Conservation (phyloP, 768 basidiomycete species). For the Auricularia sp. region DNA sequence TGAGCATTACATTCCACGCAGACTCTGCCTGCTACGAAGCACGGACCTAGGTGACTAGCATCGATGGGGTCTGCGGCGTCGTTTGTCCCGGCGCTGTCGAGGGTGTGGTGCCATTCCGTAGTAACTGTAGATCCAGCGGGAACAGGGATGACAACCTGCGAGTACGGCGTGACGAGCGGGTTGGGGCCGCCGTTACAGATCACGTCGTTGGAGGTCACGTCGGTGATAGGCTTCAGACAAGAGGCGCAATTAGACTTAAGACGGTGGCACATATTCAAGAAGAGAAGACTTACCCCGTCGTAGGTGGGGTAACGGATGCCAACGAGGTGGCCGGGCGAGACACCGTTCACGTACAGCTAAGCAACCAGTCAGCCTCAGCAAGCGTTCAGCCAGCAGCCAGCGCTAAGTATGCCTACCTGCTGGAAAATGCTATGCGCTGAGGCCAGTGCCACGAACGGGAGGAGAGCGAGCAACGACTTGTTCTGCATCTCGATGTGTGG, state of each 20-base stretch:
- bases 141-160: constrained; percentile 31
- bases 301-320: constrained; percentile 34
- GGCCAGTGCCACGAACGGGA: constrained; percentile 15
- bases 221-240: constrained; percentile 36
- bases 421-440: constrained; percentile 47
- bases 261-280: not conserved
- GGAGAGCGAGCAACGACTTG: not conserved
- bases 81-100: constrained; percentile 32
- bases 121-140: constrained; percentile 44
- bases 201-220: constrained; percentile 41
- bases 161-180: constrained; percentile 21
- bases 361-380: constrained; percentile 8
- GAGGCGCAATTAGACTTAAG: not conserved
- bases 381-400: not conserved
- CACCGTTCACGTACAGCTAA: constrained; percentile 45
- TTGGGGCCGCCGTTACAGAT: constrained; percentile 56
- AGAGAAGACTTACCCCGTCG: constrained; percentile 31
- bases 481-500: not conserved
- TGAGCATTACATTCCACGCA: not conserved
- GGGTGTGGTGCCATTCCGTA: constrained; percentile 43
- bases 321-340: constrained; percentile 30
- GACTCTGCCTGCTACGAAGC: constrained; percentile 34
- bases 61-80: constrained; percentile 43
- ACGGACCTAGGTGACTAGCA: constrained; percentile 41
- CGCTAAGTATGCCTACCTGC: constrained; percentile 14